Evolutionary conservation across 2,329 filamentous ascomycete genomes (phyloP).

Genomic region (Aspergillus caelatus): DNA sequence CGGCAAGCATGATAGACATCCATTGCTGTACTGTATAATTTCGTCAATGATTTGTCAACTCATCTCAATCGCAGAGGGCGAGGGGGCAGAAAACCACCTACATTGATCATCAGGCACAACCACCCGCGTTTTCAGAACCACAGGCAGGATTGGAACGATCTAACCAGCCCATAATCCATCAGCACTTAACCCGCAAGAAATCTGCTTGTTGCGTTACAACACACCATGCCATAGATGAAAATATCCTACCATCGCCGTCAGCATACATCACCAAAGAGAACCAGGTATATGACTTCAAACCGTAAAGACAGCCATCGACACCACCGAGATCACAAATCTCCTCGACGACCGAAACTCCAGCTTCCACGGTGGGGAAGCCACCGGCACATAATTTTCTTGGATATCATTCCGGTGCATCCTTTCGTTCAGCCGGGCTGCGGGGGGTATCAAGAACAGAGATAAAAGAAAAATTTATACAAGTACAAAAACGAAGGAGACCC

Average conservation of each 20-base stretch:
- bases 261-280: neutral
- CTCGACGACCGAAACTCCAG: slow-evolving; percentile 42
- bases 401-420: neutral
- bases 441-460: neutral
- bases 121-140: slow-evolving; percentile 53
- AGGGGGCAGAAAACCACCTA: slow-evolving; percentile 38
- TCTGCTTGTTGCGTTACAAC: neutral
- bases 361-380: slow-evolving; percentile 22
- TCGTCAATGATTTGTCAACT: neutral
- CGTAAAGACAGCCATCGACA: slow-evolving; percentile 47
- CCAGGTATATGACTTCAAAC: slow-evolving; percentile 25
- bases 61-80: neutral
- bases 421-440: neutral
- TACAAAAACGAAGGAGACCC: neutral
- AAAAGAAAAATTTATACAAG: neutral
- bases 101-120: slow-evolving; percentile 40
- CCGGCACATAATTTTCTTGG: neutral
- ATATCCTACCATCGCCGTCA: slow-evolving; percentile 33
- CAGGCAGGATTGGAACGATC: slow-evolving; percentile 72
- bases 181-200: neutral
- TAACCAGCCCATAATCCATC: slow-evolving; percentile 8
- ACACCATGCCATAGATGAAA: slow-evolving; percentile 45
- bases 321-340: slow-evolving; percentile 40
- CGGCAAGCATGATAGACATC: slow-evolving; percentile 70
- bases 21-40: slow-evolving; percentile 61